These are phyloP conservation scores for Clavispora carvajalis DNA, from an alignment of 805 yeast species.

Conservation along the genomic window DNA sequence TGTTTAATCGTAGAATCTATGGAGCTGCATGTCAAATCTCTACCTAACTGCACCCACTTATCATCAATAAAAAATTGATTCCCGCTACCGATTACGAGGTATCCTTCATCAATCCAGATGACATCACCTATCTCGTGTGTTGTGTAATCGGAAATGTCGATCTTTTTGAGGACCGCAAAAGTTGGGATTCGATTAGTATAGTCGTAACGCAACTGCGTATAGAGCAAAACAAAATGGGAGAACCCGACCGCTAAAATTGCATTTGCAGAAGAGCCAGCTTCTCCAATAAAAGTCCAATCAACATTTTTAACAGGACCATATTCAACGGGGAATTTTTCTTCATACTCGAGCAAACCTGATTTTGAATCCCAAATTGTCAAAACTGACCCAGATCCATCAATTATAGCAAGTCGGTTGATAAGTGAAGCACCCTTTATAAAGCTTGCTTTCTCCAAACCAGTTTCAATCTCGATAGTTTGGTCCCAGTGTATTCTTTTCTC, in stretches of 20 bases:
- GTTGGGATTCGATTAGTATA: constrained; percentile 78
- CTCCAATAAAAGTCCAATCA: constrained; percentile 74
- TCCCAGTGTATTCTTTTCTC: constrained; percentile 46
- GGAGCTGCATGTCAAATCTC: constrained; percentile 13
- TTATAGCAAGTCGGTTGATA: constrained; percentile 68
- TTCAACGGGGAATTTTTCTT: constrained; percentile 33
- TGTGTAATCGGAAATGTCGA: constrained; percentile 68
- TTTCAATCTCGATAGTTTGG: constrained; percentile 43
- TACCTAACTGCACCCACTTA: constrained; percentile 40
- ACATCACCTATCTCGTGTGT: constrained; percentile 85
- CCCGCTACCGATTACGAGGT: constrained; percentile 79
- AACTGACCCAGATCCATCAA: constrained; percentile 45
- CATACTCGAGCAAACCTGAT: constrained; percentile 62
- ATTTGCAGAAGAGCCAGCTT: constrained; percentile 37
- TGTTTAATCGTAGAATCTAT: constrained; percentile 51
- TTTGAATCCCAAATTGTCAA: constrained; percentile 78
- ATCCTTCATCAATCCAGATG: constrained; percentile 76
- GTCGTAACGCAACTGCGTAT: constrained; percentile 81
- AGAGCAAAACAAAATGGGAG: constrained; percentile 53
- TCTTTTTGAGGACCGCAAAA: constrained; percentile 67
- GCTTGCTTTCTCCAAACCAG: constrained; percentile 50
- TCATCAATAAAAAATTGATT: constrained; percentile 85
- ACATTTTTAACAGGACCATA: constrained; percentile 53
- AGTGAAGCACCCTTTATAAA: constrained; percentile 66
- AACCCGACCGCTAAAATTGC: constrained; percentile 82